These are phyloP conservation scores for Stagonosporopsis vannaccii DNA, from an alignment of 2,329 filamentous ascomycete species.

Conservation along the genomic window DNA sequence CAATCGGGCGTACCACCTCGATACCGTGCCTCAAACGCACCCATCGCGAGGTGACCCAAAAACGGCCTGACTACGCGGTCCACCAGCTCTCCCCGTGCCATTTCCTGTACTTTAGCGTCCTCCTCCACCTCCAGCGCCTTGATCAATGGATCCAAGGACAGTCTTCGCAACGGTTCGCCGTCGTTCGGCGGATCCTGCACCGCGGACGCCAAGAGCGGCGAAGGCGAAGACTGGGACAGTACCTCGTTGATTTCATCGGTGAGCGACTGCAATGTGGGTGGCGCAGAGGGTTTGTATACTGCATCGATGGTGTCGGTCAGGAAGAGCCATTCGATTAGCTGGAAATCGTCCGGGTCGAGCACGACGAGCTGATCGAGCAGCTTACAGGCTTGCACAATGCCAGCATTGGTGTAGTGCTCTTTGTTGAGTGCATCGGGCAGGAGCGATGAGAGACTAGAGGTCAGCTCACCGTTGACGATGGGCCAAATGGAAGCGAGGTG, in stretches of 20 bases:
- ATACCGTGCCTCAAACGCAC: conserved; percentile 91
- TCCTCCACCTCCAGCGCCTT: conserved; percentile 43
- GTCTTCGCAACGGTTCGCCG: conserved; percentile 38
- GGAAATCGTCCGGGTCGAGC: conserved; percentile 91
- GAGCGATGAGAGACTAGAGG: conserved; percentile 78
- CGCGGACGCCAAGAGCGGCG: background rate
- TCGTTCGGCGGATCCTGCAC: background rate
- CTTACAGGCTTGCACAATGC: conserved; percentile 90
- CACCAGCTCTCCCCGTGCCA: conserved; percentile 68
- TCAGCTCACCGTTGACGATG: conserved; percentile 83
- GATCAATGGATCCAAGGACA: conserved; percentile 55
- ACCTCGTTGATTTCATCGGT: conserved; percentile 85
- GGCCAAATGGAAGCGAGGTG: conserved; percentile 91
- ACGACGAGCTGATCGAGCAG: conserved; percentile 88
- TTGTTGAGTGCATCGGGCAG: conserved; percentile 71
- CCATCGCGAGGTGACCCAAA: conserved; percentile 90
- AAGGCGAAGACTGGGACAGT: conserved; percentile 52
- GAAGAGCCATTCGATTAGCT: conserved; percentile 98
- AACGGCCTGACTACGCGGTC: conserved; percentile 84
- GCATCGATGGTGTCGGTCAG: conserved; percentile 97
- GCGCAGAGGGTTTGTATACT: conserved; percentile 76
- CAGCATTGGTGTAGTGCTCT: conserved; percentile 78
- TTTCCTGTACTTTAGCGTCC: conserved; percentile 57
- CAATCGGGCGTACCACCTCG: conserved; percentile 67
- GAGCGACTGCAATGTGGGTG: conserved; percentile 74